These are phyloP conservation scores for Wickerhamomyces queroliae DNA, from an alignment of 805 yeast genomes.

Conservation along the genomic window DNA sequence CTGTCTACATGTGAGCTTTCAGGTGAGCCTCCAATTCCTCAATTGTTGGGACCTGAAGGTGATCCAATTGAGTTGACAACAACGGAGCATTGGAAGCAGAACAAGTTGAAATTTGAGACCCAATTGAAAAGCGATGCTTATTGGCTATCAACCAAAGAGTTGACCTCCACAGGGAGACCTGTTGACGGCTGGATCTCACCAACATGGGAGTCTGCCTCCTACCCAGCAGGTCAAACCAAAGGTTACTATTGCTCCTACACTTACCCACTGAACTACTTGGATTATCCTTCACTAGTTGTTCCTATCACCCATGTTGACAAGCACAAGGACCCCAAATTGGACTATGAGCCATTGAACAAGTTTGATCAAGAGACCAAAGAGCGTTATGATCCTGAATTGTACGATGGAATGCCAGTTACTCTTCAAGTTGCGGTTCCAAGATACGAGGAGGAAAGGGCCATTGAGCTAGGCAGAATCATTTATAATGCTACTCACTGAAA, in stretches of 20 bases:
- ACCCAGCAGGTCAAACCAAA: constrained; percentile 19
- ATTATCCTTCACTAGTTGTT: constrained; percentile 29
- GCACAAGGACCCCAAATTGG: constrained; percentile 19
- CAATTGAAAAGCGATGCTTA: constrained; percentile 28
- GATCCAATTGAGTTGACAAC: not conserved
- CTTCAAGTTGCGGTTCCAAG: constrained; percentile 46
- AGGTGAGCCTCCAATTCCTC: constrained; percentile 1
- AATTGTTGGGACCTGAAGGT: not conserved
- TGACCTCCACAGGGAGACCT: constrained; percentile 27
- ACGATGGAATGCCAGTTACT: constrained; percentile 38
- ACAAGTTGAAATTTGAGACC: constrained; percentile 21
- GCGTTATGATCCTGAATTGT: constrained; percentile 25
- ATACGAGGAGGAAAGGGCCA: constrained; percentile 48
- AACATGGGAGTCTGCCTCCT: constrained; percentile 29
- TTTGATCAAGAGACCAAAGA: not conserved
- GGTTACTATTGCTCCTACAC: constrained; percentile 32
- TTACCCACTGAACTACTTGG: constrained; percentile 28
- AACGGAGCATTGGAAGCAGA: constrained; percentile 31
- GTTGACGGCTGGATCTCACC: constrained; percentile 41
- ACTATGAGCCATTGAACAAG: not conserved
- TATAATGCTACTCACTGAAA: not conserved
- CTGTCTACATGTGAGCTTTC: not conserved
- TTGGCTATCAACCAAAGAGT: constrained; percentile 24
- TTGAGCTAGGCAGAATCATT: constrained; percentile 29
- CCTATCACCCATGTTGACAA: constrained; percentile 26